Conservation (phyloP, 2,329 filamentous ascomycete genomes). For the Colletotrichum abscissum region DNA sequence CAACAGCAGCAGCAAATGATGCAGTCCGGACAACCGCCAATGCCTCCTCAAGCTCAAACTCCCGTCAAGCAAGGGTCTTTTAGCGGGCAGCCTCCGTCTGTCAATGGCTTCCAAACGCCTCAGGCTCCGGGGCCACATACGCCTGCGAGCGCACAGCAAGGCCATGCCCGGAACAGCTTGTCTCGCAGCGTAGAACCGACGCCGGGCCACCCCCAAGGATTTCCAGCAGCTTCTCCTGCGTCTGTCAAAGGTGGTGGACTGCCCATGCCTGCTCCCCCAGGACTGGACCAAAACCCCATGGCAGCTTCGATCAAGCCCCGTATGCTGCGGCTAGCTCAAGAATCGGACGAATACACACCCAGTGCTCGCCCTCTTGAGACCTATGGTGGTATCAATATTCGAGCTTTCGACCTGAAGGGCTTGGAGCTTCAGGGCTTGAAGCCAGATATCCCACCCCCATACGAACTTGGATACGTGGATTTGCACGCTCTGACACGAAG, state of each 20-base stretch:
- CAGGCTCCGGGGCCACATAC: constrained; percentile 58
- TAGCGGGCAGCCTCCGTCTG: constrained; percentile 53
- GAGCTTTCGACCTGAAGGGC: constrained; percentile 72
- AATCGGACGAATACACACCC: constrained; percentile 66
- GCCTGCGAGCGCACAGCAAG: constrained; percentile 52
- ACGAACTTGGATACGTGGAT: constrained; percentile 89
- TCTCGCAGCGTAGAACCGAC: constrained; percentile 62
- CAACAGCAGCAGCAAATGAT: constrained; percentile 43
- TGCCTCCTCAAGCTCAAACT: constrained; percentile 47
- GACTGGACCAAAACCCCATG: constrained; percentile 27
- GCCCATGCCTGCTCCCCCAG: constrained; percentile 47
- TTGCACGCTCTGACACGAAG: constrained; percentile 90
- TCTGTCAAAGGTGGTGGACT: constrained; percentile 54
- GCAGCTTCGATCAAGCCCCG: constrained; percentile 42
- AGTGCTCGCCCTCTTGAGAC: constrained; percentile 65
- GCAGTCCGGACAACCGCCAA: constrained; percentile 50
- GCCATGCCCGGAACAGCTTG: constrained; percentile 62
- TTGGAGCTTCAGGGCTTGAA: constrained; percentile 75
- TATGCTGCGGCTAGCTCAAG: constrained; percentile 52
- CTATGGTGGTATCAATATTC: constrained; percentile 79
- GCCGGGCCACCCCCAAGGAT: constrained; percentile 51
- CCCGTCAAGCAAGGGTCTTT: constrained; percentile 61
- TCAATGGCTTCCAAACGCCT: constrained; percentile 62
- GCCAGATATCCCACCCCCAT: constrained; percentile 79
- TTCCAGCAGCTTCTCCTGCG: constrained; percentile 59